A percentile compares a stretch with the other conserved stretches of the same genome.
phyloP scores from a whole-genome alignment of 169 alveolate genomes.

The Plasmodium sp. region DNA sequence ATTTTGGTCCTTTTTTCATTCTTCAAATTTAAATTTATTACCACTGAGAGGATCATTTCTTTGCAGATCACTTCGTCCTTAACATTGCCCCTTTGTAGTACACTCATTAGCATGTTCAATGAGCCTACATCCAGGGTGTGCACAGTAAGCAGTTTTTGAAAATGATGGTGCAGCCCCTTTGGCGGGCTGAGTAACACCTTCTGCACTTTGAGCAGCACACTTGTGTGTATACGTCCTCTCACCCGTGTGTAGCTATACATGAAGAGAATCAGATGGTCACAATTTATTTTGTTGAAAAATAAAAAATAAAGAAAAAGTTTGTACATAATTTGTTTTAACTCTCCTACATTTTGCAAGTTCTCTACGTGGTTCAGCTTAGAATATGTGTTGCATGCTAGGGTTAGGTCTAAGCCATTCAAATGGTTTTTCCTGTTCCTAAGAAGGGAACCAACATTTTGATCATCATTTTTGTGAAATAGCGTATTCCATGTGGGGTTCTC shows the following conservation, averaged over 20 bases:
- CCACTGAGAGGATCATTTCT: conserved; percentile 24
- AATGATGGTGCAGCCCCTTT: not conserved
- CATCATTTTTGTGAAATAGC: not conserved
- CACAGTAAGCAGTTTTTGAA: not conserved
- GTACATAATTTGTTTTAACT: conserved; percentile 34
- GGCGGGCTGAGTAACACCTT: not conserved
- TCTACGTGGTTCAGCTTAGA: conserved; percentile 14
- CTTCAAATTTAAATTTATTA: conserved; percentile 32
- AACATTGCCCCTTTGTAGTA: conserved; percentile 5
- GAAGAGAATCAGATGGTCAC: conserved; percentile 30
- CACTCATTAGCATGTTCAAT: conserved; percentile 45
- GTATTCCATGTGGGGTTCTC: not conserved
- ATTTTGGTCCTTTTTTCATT: conserved; percentile 18
- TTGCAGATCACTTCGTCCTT: conserved; percentile 14
- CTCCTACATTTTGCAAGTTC: conserved; percentile 5
- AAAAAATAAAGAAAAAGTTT: conserved; percentile 61
- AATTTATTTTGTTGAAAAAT: conserved; percentile 25
- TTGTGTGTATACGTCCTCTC: conserved; percentile 24
- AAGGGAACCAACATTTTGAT: not conserved
- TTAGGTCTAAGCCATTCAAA: conserved; percentile 35
- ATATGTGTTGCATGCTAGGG: conserved; percentile 58
- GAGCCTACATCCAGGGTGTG: conserved; percentile 36
- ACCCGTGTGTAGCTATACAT: conserved; percentile 31
- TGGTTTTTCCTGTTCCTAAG: conserved; percentile 2
- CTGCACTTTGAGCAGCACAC: conserved; percentile 19